A percentile compares a stretch with the other conserved stretches of the same genome.
These are phyloP conservation scores for Ambrosiella beaveri DNA, from an alignment of 2,329 filamentous ascomycete species.

Conservation along the genomic window DNA sequence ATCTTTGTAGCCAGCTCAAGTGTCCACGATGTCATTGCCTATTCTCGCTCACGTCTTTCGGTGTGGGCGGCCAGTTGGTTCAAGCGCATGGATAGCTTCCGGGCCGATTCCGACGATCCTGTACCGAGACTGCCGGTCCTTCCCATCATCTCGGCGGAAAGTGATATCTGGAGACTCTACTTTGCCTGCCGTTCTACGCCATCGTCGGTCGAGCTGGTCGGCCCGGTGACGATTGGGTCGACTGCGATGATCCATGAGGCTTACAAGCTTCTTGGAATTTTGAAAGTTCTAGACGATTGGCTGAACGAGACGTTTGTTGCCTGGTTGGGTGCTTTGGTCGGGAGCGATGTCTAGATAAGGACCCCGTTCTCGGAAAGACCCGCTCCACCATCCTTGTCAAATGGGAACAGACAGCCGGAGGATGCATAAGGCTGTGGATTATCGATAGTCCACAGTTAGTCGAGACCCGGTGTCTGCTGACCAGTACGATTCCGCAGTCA, in stretches of 20 bases:
- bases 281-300: slow-evolving; percentile 5
- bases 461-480: no score
- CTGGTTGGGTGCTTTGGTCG: slow-evolving; percentile 5
- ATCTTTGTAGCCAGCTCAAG: slow-evolving; percentile 7
- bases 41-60: slow-evolving; percentile 5
- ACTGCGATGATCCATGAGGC: slow-evolving; percentile 9
- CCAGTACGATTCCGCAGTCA: no score
- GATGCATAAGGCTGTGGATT: no score
- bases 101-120: neutral
- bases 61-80: slow-evolving; percentile 12
- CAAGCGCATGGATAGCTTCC: slow-evolving; percentile 9
- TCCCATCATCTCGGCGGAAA: slow-evolving; percentile 9
- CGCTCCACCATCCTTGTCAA: no score
- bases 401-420: no score
- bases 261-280: slow-evolving; percentile 4
- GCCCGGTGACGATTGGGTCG: slow-evolving; percentile 10
- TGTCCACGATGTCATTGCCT: neutral
- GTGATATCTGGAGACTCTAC: slow-evolving; percentile 9
- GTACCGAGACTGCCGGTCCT: slow-evolving; percentile 5
- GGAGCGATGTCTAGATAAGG: neutral
- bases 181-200: slow-evolving; percentile 10
- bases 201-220: slow-evolving; percentile 1
- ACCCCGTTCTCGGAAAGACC: no score
- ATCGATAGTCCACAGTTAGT: no score
- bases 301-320: slow-evolving; percentile 2